Evolutionary conservation across 129 eudicot species (phyloP).

Genomic region (Flaveria robusta): DNA sequence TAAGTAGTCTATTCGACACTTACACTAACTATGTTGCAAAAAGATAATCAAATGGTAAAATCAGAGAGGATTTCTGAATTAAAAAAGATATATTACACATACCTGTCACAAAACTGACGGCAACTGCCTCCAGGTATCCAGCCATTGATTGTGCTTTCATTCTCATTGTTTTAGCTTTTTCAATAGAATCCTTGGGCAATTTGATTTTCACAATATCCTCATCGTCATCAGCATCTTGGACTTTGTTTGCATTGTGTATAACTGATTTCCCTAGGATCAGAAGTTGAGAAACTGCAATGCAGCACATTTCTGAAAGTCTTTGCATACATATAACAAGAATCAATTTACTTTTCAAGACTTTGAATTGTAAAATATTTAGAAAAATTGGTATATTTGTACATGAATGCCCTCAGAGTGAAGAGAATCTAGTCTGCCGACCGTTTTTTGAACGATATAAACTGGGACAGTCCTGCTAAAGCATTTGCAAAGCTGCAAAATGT

Average conservation of each 20-base stretch:
- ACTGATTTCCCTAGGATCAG: slow-evolving; percentile 77
- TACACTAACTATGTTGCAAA: background rate
- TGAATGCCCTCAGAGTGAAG: slow-evolving; percentile 98
- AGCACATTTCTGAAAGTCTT: slow-evolving; percentile 95
- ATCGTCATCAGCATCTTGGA: slow-evolving; percentile 41
- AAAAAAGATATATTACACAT: background rate
- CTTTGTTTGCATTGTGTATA: slow-evolving; percentile 62
- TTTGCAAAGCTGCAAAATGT: slow-evolving; percentile 76
- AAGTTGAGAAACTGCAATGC: slow-evolving; percentile 82
- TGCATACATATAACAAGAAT: slow-evolving; percentile 36
- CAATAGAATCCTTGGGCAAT: slow-evolving; percentile 93
- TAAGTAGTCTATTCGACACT: too few relatives aligned
- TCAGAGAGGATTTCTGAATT: background rate
- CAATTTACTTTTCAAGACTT: background rate
- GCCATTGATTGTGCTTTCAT: slow-evolving; percentile 63
- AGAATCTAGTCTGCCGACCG: slow-evolving; percentile 87
- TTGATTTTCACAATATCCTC: slow-evolving; percentile 54
- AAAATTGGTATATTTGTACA: slow-evolving; percentile 45
- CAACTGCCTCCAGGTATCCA: slow-evolving; percentile 72
- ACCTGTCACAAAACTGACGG: slow-evolving; percentile 87
- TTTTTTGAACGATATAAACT: slow-evolving; percentile 71
- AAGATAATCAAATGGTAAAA: background rate
- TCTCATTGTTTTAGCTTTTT: slow-evolving; percentile 76
- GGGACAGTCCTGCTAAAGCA: slow-evolving; percentile 75
- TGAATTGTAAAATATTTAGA: background rate